Base-by-base conservation (phyloP, 1,139 yeast genomes). In the Pichia sp. region DNA sequence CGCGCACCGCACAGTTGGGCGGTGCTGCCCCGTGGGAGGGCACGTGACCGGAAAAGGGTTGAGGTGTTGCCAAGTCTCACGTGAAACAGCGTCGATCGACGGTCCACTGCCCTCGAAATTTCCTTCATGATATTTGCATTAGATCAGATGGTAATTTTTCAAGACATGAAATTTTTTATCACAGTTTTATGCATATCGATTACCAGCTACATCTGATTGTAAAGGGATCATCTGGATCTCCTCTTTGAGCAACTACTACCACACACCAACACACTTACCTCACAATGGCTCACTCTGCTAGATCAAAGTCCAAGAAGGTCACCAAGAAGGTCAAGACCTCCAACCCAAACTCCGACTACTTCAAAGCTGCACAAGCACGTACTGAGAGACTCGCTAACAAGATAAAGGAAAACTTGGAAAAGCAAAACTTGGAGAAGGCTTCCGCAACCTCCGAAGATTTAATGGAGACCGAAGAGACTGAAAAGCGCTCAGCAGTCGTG, bases 281-380 rank as follows among this genome's bases (percentile, higher is more conserved):
- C 23, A 28, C 37, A 34, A 87, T 88, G 97, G 97, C 84, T 35
- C 83, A 85, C 59, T 86, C 96, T 30, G 63, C 86, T 44, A 78
- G 96, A 70, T 84, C 95, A 32, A 84, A 83, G 58, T 69, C 83
- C 37, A 78, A 77, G 59, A 69, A 84, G 53, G 73, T 74, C 56
- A 79, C 93, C 37, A 84, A 88, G 58, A 69, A 85, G 27, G 60
- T 77, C 48, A 86, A 84, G 62, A 39, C 48, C 16, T 32, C 45
- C 9, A 39, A 44, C 22, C 75, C 95, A 53, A 72, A 71, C 41
- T 77, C 77, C 8, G 58, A 53, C 26, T 83, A 77, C 40, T 82
- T 78, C 55, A 74, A 75, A 45, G 72, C 74, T 32, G 72, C 69
- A 33, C 87, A 74, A 23, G 82, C 77, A 45, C 76, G 96, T 62